Base-by-base conservation (phyloP, 108 stramenopile genomes). In the Bacterosira constricta region DNA sequence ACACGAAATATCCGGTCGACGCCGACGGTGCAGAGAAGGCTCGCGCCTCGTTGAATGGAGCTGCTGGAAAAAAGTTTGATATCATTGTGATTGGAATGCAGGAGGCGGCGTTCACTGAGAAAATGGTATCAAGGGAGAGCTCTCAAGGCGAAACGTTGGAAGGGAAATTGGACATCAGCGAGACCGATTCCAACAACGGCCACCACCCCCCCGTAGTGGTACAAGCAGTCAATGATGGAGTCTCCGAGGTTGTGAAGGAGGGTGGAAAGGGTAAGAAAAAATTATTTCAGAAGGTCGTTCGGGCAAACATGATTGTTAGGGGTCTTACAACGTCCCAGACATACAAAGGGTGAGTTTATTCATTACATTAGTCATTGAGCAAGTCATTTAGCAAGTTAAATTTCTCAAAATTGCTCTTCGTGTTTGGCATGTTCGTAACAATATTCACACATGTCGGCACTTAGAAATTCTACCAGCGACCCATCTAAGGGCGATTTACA, bases 61-160 rank as follows among this genome's bases (percentile, higher is more conserved):
- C n/a, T n/a, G n/a, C n/a, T n/a, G n/a, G n/a, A n/a, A 54, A 58
- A 18, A 70, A 64, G 42, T 82, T 68, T 38, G 75, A 82, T 31
- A 59, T 82, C 10, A 82, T 82, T 15, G 72, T 78, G 1, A 53
- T 82, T n/a, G 81, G 81, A 6, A 82, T 82, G 81, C 81, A 82
- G 49, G 81, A 82, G 47, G 81, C 77, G 17, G 81, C 77, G 15
- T 82, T 81, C 31, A 34, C n/a, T 23, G 21, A 54, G 7, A 45
- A 30, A 59, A 26, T 39, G 29, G 4, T 39, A 39, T 26, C n/a
- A 45, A 49, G 18, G 17, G 46, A 46, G 12, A 7, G 6, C 9
- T 5, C 51, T 18, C 0, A 21, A 20, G 26, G 20, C 20, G 1
- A 39, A 42, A 17, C 31, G 42, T 31, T 51, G 63, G 37, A 55